Conservation (phyloP, 2,329 filamentous ascomycete genomes). For the Myriangium duriaei region DNA sequence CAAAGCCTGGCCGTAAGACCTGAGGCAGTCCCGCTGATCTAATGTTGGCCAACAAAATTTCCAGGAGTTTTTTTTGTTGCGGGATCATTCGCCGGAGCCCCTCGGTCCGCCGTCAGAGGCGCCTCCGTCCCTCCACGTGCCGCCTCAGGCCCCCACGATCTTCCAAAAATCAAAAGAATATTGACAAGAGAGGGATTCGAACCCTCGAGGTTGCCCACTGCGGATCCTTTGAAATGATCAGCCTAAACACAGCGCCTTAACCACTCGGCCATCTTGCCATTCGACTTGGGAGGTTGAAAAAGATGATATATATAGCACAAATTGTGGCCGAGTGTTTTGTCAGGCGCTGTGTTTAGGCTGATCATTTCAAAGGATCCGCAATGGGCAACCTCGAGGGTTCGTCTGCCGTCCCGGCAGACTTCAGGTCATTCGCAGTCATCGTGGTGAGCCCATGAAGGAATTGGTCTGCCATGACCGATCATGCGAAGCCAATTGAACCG, state of each 20-base stretch:
- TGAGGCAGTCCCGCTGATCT: too few relatives aligned
- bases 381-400: conserved; percentile 3
- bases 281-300: too few relatives aligned
- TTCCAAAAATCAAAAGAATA: neutral
- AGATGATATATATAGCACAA: too few relatives aligned
- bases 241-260: conserved; percentile 5
- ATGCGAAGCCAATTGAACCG: too few relatives aligned
- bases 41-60: too few relatives aligned
- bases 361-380: neutral
- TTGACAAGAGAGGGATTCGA: conserved; percentile 4
- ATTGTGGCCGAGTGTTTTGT: conserved; percentile 6
- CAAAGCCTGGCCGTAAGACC: neutral
- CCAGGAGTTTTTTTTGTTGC: too few relatives aligned
- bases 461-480: too few relatives aligned
- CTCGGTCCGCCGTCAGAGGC: neutral
- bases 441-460: too few relatives aligned
- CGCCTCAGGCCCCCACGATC: neutral
- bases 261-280: conserved; percentile 4
- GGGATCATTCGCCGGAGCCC: neutral
- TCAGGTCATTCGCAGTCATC: too few relatives aligned
- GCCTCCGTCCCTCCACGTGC: neutral
- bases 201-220: conserved; percentile 1
- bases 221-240: neutral
- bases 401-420: too few relatives aligned
- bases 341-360: conserved; percentile 3